A percentile compares a stretch with the other conserved stretches of the same genome.
These are phyloP conservation scores for Agrocybe praecox DNA, from an alignment of 768 basidiomycete species.

Conservation along the genomic window DNA sequence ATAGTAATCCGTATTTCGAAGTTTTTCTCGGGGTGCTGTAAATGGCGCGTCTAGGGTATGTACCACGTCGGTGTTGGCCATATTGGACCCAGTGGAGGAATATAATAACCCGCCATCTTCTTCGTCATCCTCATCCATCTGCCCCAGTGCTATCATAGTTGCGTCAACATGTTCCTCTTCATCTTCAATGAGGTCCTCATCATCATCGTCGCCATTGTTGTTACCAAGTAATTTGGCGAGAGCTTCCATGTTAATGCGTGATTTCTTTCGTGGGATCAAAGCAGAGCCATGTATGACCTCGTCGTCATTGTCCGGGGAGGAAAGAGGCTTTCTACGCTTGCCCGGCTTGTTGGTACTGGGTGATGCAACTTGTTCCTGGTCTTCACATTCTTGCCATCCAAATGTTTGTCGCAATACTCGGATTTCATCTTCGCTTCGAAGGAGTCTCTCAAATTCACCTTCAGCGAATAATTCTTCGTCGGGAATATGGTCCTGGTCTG, in stretches of 20 bases:
- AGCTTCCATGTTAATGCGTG: constrained; percentile 58
- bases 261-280: constrained; percentile 24
- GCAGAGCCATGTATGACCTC: constrained; percentile 6
- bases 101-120: neutral
- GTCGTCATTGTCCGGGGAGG: constrained; percentile 2
- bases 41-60: neutral
- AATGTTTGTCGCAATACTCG: constrained; percentile 38
- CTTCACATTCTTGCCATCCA: constrained; percentile 30
- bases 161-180: constrained; percentile 19
- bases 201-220: constrained; percentile 28
- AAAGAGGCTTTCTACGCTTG: constrained; percentile 8
- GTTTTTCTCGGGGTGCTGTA: neutral
- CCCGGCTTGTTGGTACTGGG: constrained; percentile 6
- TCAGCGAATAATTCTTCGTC: constrained; percentile 77
- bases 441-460: constrained; percentile 65
- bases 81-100: too few species aligned
- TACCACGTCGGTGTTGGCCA: neutral
- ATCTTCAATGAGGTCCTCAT: constrained; percentile 21
- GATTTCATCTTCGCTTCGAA: constrained; percentile 57
- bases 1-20: neutral
- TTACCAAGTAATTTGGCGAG: constrained; percentile 49
- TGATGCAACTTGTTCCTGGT: constrained; percentile 15
- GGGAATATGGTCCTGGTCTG: constrained; percentile 45
- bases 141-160: constrained; percentile 16
- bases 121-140: constrained; percentile 10